Conservation (phyloP, 306 rosid species). For the Crotalaria pallida region DNA sequence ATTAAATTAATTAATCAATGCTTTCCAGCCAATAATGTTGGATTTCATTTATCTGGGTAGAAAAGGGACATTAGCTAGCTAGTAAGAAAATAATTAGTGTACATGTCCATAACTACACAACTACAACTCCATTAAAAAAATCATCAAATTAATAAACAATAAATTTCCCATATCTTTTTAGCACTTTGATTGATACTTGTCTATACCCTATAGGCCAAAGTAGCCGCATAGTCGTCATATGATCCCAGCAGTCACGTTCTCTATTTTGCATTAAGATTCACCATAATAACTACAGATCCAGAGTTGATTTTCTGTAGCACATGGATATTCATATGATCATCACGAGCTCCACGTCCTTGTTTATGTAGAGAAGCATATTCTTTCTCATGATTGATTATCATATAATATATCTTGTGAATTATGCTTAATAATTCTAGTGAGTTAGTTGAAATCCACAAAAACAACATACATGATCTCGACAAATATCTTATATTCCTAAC, state of each 20-base stretch:
- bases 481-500: conserved; percentile 45
- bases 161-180: conserved; percentile 26
- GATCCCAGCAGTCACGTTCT: conserved; percentile 33
- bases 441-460: conserved; percentile 39
- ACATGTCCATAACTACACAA: conserved; percentile 1
- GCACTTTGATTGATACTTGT: conserved; percentile 54
- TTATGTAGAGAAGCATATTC: conserved; percentile 40
- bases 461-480: conserved; percentile 44
- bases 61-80: neutral
- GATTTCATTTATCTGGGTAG: neutral
- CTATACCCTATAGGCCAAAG: conserved; percentile 39
- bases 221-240: conserved; percentile 40
- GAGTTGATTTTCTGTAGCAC: conserved; percentile 38
- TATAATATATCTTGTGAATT: neutral
- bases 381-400: conserved; percentile 27
- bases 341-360: conserved; percentile 42
- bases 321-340: conserved; percentile 46
- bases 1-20: neutral
- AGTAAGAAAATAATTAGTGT: neutral
- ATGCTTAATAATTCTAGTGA: neutral
- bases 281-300: conserved; percentile 33
- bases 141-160: neutral
- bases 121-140: neutral
- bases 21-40: neutral
- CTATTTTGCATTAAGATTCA: conserved; percentile 27